phyloP scores from a whole-genome alignment of 495 filamentous ascomycete genomes.

The Monascus purpureus region DNA sequence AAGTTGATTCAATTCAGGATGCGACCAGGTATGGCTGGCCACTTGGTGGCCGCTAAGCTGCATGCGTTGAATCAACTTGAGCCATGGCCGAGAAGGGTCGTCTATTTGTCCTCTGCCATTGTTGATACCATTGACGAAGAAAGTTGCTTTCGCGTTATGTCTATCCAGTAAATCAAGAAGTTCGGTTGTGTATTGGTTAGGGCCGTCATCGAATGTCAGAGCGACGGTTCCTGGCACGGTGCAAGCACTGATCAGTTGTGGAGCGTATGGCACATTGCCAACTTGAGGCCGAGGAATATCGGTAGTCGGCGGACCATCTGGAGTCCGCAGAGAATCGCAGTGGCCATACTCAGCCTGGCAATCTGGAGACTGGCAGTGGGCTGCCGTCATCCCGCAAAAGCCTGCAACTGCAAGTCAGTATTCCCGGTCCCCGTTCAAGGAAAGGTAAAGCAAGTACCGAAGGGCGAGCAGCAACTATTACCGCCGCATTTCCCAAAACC shows the following conservation, averaged over 20 bases:
- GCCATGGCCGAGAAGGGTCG: conserved; percentile 39
- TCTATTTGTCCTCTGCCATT: conserved; percentile 60
- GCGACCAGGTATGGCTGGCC: conserved; percentile 76
- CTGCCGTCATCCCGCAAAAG: conserved; percentile 45
- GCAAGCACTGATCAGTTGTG: conserved; percentile 53
- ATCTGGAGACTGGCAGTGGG: conserved; percentile 54
- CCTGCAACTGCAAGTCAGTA: conserved; percentile 9
- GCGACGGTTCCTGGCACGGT: conserved; percentile 48
- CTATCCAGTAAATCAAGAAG: conserved; percentile 54
- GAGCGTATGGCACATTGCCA: conserved; percentile 45
- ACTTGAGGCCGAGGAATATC: conserved; percentile 42
- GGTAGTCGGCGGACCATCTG: conserved; percentile 45
- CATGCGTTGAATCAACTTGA: conserved; percentile 54
- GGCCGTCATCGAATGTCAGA: conserved; percentile 70
- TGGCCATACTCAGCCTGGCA: conserved; percentile 54
- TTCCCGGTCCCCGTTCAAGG: no score
- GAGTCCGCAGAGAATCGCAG: conserved; percentile 56
- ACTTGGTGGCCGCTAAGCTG: conserved; percentile 61
- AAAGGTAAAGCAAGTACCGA: conserved; percentile 41
- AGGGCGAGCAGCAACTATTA: conserved; percentile 49
- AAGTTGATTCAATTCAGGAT: conserved; percentile 52
- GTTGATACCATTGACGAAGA: conserved; percentile 69
- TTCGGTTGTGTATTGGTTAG: conserved; percentile 51
- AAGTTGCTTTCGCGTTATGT: conserved; percentile 58
- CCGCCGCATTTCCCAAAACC: conserved; percentile 35